Percentiles rank a stretch among this genome's conserved stretches.
phyloP scores from a whole-genome alignment of 768 basidiomycete genomes.

The Rossbeevera mucosa region DNA sequence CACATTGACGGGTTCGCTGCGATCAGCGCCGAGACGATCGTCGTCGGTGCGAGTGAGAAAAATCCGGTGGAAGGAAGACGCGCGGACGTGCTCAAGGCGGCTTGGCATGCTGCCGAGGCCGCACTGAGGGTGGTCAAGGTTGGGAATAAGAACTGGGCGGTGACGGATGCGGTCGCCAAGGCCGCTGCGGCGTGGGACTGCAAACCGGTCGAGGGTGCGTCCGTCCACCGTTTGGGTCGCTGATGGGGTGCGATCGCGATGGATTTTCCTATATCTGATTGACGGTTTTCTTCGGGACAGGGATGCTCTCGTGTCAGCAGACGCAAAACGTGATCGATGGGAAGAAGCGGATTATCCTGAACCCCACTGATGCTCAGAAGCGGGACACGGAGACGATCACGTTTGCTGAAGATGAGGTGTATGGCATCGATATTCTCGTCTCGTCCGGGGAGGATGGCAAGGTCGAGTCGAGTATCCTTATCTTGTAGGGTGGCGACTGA shows the following conservation, averaged over 20 bases:
- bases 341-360: conserved; percentile 91
- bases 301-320: conserved; percentile 95
- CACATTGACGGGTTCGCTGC: conserved; percentile 98
- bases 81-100: conserved; percentile 91
- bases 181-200: conserved; percentile 71
- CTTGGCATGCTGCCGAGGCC: conserved; percentile 87
- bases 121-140: conserved; percentile 89
- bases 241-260: neutral
- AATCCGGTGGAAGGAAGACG: conserved; percentile 78
- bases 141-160: conserved; percentile 92
- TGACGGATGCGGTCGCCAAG: conserved; percentile 82
- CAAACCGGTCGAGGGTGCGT: conserved; percentile 89
- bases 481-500: neutral
- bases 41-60: conserved; percentile 72
- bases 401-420: conserved; percentile 92
- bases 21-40: conserved; percentile 88
- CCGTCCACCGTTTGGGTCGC: neutral
- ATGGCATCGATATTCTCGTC: conserved; percentile 88
- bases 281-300: conserved; percentile 33
- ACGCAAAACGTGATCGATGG: conserved; percentile 93
- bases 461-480: conserved; percentile 37
- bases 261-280: neutral
- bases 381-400: conserved; percentile 79
- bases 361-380: conserved; percentile 80
- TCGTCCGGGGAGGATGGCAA: conserved; percentile 89